Base-by-base conservation (phyloP, 2,329 filamentous ascomycete species). In the Fusarium chlamydosporum region DNA sequence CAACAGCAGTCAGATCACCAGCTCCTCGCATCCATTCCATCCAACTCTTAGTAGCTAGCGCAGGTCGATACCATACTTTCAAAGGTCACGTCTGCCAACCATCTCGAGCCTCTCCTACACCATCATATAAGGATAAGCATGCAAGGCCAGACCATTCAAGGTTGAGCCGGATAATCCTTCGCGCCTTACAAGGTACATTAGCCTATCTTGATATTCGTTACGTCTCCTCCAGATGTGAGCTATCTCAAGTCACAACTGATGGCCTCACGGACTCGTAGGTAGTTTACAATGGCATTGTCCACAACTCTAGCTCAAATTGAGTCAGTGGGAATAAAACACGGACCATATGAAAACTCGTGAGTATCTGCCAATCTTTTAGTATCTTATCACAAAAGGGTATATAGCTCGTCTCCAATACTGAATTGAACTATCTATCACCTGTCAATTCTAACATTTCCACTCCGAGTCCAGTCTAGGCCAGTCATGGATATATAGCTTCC, bases 401-500 rank as follows among this genome's bases (percentile, higher is more conserved):
- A n/a, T 31, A 51, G 47, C 48, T 45, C 38, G 43, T 68, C 42
- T 52, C 20, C 33, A n/a, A 53, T n/a, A 20, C 27, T 18, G 55
- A 29, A 40, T n/a, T n/a, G n/a, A n/a, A n/a, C n/a, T n/a, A n/a
- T n/a, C 37, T 68, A 52, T 56, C 54, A 34, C 40, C 47, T 52
- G 60, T 56, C 52, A 66, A 34, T 46, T 34, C 45, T 34, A 59
- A 29, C 27, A 54, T 53, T 40, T 56, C 41, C 42, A 68, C 56
- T 51, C 42, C 67, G 15, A 58, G 46, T 52, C 20, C 35, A 47
- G 58, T 34, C 56, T 73, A 72, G 34, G 66, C 52, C 56, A 62
- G 51, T 47, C 64, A 55, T 65, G 31, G 60, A 42, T 45, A 47
- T 56, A 61, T 67, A 45, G 66, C 67, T 68, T 53, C 61, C 57